Evolutionary conservation across 805 yeast genomes (phyloP).

Genomic region (Hanseniaspora occidentalis): DNA sequence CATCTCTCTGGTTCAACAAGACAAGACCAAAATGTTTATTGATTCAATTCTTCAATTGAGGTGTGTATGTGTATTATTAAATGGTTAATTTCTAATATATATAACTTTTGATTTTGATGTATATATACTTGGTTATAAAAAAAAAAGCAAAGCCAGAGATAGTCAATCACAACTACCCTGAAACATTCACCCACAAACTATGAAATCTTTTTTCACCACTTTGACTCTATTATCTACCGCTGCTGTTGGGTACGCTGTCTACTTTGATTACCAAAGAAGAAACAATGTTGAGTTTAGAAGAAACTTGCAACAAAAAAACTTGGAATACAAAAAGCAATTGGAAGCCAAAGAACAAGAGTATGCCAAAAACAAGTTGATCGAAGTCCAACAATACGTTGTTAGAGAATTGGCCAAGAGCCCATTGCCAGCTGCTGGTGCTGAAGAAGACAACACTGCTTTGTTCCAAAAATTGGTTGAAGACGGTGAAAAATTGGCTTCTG

Average conservation of each 20-base stretch:
- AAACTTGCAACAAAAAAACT: constrained; percentile 49
- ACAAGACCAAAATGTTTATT: too few relatives aligned
- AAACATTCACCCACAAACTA: too few relatives aligned
- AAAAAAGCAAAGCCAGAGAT: neutral
- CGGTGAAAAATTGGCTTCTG: constrained; percentile 66
- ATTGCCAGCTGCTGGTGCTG: constrained; percentile 54
- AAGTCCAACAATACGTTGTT: constrained; percentile 46
- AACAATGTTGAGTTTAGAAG: constrained; percentile 71
- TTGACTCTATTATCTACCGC: constrained; percentile 39
- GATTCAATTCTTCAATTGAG: too few relatives aligned
- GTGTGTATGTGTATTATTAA: too few relatives aligned
- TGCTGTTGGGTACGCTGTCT: constrained; percentile 61
- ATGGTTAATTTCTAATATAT: too few relatives aligned
- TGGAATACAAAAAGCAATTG: constrained; percentile 29
- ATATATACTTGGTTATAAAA: neutral
- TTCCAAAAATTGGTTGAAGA: constrained; percentile 73
- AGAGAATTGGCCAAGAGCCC: constrained; percentile 61
- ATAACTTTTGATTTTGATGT: too few relatives aligned
- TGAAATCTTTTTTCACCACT: constrained; percentile 22
- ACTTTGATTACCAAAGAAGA: constrained; percentile 90
- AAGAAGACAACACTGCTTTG: constrained; percentile 43
- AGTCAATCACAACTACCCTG: neutral
- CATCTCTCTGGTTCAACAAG: too few relatives aligned
- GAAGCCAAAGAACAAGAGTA: constrained; percentile 40
- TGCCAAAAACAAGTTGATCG: constrained; percentile 46